These are phyloP conservation scores for Jacaranda copaia DNA, from an alignment of 257 asterid genomes.

Conservation along the genomic window DNA sequence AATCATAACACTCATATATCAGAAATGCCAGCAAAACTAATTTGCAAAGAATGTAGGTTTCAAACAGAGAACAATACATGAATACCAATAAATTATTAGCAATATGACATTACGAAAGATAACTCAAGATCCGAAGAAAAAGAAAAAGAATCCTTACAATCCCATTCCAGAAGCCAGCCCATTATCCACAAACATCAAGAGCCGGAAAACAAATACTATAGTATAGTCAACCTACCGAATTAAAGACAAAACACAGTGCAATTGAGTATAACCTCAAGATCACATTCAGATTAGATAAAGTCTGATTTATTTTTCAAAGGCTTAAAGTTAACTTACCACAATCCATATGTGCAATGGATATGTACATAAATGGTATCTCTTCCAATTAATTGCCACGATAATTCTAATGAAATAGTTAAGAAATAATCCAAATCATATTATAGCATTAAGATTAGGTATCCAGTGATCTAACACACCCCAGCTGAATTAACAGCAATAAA, in stretches of 20 bases:
- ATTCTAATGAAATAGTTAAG: conserved; percentile 52
- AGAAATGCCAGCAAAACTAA: background rate
- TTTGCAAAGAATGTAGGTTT: background rate
- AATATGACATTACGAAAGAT: background rate
- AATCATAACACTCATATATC: background rate
- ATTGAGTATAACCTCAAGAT: background rate
- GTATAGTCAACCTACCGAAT: conserved; percentile 66
- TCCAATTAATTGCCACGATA: conserved; percentile 72
- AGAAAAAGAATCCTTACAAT: conserved; percentile 52
- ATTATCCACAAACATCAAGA: conserved; percentile 75
- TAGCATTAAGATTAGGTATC: background rate
- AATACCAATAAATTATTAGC: background rate
- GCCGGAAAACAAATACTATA: conserved; percentile 63
- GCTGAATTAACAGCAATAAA: conserved; percentile 3
- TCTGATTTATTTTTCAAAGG: background rate
- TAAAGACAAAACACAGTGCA: background rate
- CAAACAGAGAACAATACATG: background rate
- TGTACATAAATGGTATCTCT: conserved; percentile 62
- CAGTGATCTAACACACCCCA: conserved; percentile 2
- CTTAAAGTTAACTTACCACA: conserved; percentile 53
- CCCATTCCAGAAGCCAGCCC: conserved; percentile 81
- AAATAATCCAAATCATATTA: conserved; percentile 29
- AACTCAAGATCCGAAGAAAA: conserved; percentile 16
- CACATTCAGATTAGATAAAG: background rate
- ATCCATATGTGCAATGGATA: conserved; percentile 76